These are phyloP conservation scores for Magnolia sinica DNA, from an alignment of 164 flowering plant species.

Conservation along the genomic window DNA sequence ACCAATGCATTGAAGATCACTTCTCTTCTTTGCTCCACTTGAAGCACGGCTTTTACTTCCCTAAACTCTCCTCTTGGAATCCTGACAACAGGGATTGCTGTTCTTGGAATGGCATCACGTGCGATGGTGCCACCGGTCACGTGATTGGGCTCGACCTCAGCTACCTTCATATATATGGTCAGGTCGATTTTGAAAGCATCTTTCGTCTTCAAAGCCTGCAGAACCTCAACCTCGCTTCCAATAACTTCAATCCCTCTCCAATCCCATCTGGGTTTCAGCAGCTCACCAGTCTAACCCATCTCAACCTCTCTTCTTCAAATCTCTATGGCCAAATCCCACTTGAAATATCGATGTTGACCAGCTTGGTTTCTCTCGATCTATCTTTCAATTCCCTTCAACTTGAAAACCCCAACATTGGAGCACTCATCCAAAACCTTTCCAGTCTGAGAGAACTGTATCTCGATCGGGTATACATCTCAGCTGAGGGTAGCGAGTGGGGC, in stretches of 20 bases:
- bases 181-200: neutral
- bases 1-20: too few species aligned
- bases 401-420: constrained; percentile 23
- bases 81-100: too few species aligned
- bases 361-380: constrained; percentile 28
- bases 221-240: constrained; percentile 9
- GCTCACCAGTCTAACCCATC: constrained; percentile 1
- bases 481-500: constrained; percentile 27
- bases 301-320: neutral
- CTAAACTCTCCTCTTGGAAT: too few species aligned
- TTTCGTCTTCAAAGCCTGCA: constrained; percentile 7
- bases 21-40: too few species aligned
- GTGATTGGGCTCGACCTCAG: constrained; percentile 13
- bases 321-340: constrained; percentile 18
- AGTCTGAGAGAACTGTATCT: constrained; percentile 27
- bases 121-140: too few species aligned
- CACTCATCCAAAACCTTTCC: constrained; percentile 23
- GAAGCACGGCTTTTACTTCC: too few species aligned
- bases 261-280: constrained; percentile 4
- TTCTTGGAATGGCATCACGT: too few species aligned
- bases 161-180: neutral
- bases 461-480: constrained; percentile 32
- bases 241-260: neutral
- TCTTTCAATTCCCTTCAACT: constrained; percentile 12
- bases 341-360: constrained; percentile 26